Conservation (phyloP, 345 rosid species). For the Gossypioides kirkii region DNA sequence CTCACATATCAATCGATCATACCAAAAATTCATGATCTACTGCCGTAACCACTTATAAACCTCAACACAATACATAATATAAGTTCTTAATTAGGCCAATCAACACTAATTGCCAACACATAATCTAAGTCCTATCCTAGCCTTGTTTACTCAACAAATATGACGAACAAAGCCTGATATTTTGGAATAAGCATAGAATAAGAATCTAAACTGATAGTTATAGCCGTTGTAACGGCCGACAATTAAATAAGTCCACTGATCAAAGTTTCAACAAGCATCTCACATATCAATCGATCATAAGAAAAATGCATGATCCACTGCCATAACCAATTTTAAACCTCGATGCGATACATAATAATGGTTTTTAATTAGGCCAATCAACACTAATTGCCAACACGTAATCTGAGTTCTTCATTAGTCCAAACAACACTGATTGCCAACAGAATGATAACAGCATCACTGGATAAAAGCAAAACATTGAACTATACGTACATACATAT, state of each 20-base stretch:
- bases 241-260: slow-evolving; percentile 5
- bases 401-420: background rate
- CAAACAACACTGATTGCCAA: background rate
- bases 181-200: background rate
- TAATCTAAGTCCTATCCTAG: background rate
- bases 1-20: background rate
- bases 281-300: background rate
- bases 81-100: background rate
- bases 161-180: too few species aligned
- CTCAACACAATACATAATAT: background rate
- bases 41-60: background rate
- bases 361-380: slow-evolving; percentile 1
- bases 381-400: background rate
- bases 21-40: background rate
- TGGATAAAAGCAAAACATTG: too few species aligned
- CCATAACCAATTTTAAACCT: background rate
- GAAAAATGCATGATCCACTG: background rate
- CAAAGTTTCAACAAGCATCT: background rate
- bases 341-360: background rate
- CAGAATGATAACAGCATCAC: too few species aligned
- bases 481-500: too few species aligned
- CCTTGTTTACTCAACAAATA: background rate
- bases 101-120: background rate
- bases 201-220: background rate
- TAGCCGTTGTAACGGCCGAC: background rate